These are phyloP conservation scores for Pichia cephalocereana DNA, from an alignment of 805 yeast species.

Conservation along the genomic window DNA sequence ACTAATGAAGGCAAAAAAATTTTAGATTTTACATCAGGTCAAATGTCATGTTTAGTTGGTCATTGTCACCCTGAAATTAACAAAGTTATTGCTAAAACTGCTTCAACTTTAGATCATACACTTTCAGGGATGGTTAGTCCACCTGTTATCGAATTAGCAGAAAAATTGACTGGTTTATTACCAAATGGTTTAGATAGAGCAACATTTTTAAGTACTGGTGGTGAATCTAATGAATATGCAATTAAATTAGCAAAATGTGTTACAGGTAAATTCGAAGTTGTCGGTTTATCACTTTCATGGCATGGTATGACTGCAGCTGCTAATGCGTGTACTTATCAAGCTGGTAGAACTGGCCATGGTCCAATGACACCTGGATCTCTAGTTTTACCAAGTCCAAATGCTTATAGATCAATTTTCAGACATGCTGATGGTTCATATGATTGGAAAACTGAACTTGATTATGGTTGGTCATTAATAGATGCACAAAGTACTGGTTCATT, in stretches of 20 bases:
- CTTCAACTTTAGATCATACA: conserved; percentile 18
- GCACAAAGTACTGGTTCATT: conserved; percentile 29
- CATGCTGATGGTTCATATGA: conserved; percentile 21
- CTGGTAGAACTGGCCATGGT: conserved; percentile 22
- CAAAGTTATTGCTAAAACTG: conserved; percentile 16
- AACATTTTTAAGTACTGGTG: conserved; percentile 23
- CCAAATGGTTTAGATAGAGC: conserved; percentile 20
- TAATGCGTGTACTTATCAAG: conserved; percentile 18
- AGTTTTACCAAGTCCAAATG: conserved; percentile 22
- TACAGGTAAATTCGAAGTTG: conserved; percentile 22
- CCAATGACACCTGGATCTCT: conserved; percentile 22
- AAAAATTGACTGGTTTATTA: conserved; percentile 17
- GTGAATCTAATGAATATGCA: conserved; percentile 28
- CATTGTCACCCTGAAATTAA: conserved; percentile 22
- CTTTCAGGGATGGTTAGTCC: conserved; percentile 23
- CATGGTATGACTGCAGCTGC: conserved; percentile 25
- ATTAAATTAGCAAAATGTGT: conserved; percentile 23
- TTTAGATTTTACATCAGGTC: conserved; percentile 23
- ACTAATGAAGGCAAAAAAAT: conserved; percentile 17
- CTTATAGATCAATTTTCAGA: conserved; percentile 21
- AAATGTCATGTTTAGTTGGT: conserved; percentile 21
- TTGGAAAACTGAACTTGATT: conserved; percentile 22
- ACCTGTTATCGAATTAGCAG: conserved; percentile 22
- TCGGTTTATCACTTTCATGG: conserved; percentile 23
- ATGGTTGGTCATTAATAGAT: conserved; percentile 21